A percentile compares a stretch with the other conserved stretches of the same genome.
Conservation (phyloP, 495 filamentous ascomycete genomes). For the Xylaria sp. region DNA sequence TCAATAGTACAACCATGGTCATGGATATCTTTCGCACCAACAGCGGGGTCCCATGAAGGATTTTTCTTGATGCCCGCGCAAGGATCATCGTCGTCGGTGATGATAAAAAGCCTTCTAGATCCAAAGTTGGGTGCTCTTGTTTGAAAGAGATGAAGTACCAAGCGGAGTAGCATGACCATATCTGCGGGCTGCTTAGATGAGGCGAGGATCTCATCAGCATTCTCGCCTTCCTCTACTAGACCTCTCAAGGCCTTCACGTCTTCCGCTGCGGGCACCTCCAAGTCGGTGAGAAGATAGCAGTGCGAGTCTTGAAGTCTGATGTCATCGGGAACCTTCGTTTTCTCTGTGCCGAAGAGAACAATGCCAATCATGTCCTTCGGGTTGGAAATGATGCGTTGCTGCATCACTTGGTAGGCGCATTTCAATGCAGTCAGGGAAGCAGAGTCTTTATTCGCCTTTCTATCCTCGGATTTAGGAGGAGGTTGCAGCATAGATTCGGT, state of each 20-base stretch:
- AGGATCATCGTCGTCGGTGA: conserved; percentile 94
- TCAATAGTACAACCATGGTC: conserved; percentile 94
- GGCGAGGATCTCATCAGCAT: conserved; percentile 71
- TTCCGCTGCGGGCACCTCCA: conserved; percentile 83
- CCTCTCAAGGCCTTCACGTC: conserved; percentile 82
- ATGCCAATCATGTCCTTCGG: conserved; percentile 98
- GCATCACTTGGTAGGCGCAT: conserved; percentile 94
- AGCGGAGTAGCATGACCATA: conserved; percentile 93
- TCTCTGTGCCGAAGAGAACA: conserved; percentile 88
- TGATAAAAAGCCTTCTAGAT: conserved; percentile 89
- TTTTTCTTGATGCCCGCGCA: conserved; percentile 70
- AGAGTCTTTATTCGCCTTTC: conserved; percentile 75
- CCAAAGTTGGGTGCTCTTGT: conserved; percentile 94
- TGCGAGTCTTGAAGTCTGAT: conserved; percentile 77
- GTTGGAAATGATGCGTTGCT: conserved; percentile 96
- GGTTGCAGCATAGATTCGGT: conserved; percentile 84
- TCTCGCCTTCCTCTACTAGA: conserved; percentile 74
- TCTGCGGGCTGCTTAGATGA: conserved; percentile 72
- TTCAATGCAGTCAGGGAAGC: conserved; percentile 84
- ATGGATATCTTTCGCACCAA: conserved; percentile 92
- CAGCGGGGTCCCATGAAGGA: conserved; percentile 75
- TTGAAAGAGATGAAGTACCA: conserved; percentile 95
- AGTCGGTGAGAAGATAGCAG: conserved; percentile 89
- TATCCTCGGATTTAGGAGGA: conserved; percentile 68
- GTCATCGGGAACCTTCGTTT: conserved; percentile 77